Base-by-base conservation (phyloP, 2,329 filamentous ascomycete species). In the Cladosporium oxysporum region DNA sequence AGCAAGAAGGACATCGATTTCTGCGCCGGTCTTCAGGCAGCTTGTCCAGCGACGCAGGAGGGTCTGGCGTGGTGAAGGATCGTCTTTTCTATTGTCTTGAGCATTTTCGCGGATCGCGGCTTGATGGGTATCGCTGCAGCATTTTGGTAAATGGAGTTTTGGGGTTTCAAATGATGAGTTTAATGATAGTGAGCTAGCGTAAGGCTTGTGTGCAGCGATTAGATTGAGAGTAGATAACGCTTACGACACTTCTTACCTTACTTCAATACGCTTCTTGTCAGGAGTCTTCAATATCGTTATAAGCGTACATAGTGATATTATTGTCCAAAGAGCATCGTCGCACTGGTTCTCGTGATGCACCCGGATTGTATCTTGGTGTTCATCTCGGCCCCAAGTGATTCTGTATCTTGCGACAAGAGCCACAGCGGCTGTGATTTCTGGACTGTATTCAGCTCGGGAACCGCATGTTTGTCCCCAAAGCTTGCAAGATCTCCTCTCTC, bases 1-100 rank as follows among this genome's bases (percentile, higher is more conserved):
- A 71, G 66, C 31, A 67, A 70, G 65, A 66, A 68, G 49, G 74
- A 75, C 64, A 68, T 73, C 23, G 71, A 73, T 26, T 75, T 75
- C 52, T 75, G 74, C 58, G 53, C 65, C n/a, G 72, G 72, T 7
- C 63, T 75, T 66, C 41, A 47, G 41, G 41, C 41, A 21, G 58
- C 69, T 26, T 75, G 73, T 66, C 61, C 62, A 10, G 60, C 66
- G 28, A 66, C 64, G 66, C 67, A 71, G 69, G 71, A 72, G 64
- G 69, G 66, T 67, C 72, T 76, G 58, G 69, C 69, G 11, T 74
- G 73, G 73, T 76, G 66, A 60, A 23, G 18, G 23, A 28, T 10
- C 28, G 8, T 33, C 18, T 41, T 41, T 58, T 10, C 3, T 58
- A 14, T 8, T 58, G 21, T 58, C 29, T 35, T 57, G 52, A 58